Evolutionary conservation across 2,329 filamentous ascomycete species (phyloP).

Genomic region (Neonectria coccinea): DNA sequence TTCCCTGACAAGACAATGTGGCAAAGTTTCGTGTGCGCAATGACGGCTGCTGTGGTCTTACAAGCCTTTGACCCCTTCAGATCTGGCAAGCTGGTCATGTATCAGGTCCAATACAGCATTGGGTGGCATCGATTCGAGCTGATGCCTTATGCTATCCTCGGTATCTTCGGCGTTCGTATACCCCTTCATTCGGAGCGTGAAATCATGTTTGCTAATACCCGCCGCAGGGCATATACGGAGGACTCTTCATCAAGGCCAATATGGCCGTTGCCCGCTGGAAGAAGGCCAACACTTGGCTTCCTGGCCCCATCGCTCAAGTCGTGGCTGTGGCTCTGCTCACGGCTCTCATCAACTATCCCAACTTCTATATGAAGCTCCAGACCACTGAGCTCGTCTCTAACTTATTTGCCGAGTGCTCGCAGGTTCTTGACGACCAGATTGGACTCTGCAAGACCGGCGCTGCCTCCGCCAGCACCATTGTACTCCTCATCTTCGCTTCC

Average conservation of each 20-base stretch:
- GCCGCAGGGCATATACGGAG: conserved; percentile 84
- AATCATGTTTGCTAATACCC: conserved; percentile 27
- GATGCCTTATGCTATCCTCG: conserved; percentile 86
- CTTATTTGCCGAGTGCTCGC: conserved; percentile 90
- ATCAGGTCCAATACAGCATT: conserved; percentile 92
- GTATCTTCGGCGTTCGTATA: conserved; percentile 76
- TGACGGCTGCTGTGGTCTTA: conserved; percentile 95
- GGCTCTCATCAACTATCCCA: conserved; percentile 92
- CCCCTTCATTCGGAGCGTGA: not conserved
- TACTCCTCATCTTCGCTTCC: conserved; percentile 84
- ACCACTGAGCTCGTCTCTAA: conserved; percentile 90
- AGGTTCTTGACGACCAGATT: conserved; percentile 85
- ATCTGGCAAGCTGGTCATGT: conserved; percentile 94
- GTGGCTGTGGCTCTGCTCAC: conserved; percentile 82
- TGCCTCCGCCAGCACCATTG: conserved; percentile 83
- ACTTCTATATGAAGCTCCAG: conserved; percentile 95
- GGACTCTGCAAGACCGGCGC: conserved; percentile 90
- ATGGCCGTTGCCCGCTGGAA: conserved; percentile 88
- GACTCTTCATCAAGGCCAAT: conserved; percentile 93
- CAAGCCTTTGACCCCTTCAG: conserved; percentile 95
- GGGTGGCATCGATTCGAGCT: conserved; percentile 97
- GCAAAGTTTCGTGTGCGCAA: conserved; percentile 99
- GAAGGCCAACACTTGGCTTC: conserved; percentile 72
- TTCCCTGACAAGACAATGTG: conserved; percentile 99
- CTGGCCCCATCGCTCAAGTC: conserved; percentile 83